Base-by-base conservation (phyloP, 2,329 filamentous ascomycete species). In the Colletotrichum tanaceti region DNA sequence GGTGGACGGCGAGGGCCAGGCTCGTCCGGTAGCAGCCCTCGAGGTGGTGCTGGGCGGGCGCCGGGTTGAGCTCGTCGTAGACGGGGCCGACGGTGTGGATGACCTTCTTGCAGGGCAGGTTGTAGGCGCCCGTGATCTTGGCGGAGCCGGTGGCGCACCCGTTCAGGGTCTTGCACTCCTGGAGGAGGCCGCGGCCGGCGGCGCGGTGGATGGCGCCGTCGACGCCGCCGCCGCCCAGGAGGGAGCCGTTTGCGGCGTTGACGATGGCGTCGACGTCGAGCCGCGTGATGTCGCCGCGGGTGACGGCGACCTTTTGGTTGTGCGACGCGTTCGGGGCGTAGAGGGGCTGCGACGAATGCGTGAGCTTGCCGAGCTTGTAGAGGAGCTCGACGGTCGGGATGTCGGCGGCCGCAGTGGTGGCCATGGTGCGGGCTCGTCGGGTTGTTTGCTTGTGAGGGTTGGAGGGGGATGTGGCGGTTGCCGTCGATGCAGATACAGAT, bases 11-110 rank as follows among this genome's bases (percentile, higher is more conserved):
- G n/a, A 97, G 77, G 73, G 91, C 81, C 66, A 98, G 79, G 73
- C 90, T 91, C 49, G 82, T 87, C 9, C 82, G 83, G 77, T 99
- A 99, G 81, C 94, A 90, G 58, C 81, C 79, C 18, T 77, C 76
- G 28, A 91, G 80, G 50, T 91, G 72, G 76, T 79, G 67, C 81
- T 85, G 77, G 61, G 83, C 82, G 13, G 75, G 78, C 22, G 82
- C 73, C 14, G 76, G 75, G 20, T 83, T 76, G 4, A 77, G 74
- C 0, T 73, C 73, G 60, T 81, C 73, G 79, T 94, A 98, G 38
- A 97, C 80, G 0, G 96, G 96, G 0, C 96, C 96, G 4, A 98
- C 95, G 20, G 96, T 89, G 78, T 98, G 96, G 63, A 98, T 97
- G 73, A 98, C 87, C 72, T 92, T 90, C 66, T 87, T 85, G 74